Conservation (phyloP, 2,329 filamentous ascomycete species). For the Apiospora aurea region DNA sequence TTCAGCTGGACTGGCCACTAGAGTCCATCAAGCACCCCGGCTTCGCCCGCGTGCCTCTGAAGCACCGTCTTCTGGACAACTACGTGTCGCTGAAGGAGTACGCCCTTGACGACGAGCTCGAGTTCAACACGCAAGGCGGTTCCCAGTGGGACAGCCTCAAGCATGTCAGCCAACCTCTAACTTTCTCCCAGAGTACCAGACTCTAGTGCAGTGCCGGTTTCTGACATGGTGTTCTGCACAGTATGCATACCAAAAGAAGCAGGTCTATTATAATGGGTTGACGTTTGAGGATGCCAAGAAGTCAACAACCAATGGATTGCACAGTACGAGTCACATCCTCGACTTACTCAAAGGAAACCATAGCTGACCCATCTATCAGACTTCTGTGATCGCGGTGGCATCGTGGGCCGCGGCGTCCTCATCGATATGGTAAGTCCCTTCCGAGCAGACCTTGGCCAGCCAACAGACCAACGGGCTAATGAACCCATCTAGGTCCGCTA, state of each 20-base stretch:
- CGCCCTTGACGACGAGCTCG: constrained; percentile 2
- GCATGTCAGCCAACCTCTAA: no score
- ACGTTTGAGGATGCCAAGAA: constrained; percentile 1
- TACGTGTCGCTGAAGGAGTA: constrained; percentile 1
- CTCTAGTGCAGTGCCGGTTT: no score
- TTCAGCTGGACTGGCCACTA: background rate
- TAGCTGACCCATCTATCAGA: background rate
- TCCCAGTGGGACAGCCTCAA: constrained; percentile 30
- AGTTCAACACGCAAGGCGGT: constrained; percentile 28
- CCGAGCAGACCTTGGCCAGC: background rate
- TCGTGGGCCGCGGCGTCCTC: constrained; percentile 20
- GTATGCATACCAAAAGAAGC: constrained; percentile 6
- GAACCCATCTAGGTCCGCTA: background rate
- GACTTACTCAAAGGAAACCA: background rate
- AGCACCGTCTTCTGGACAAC: background rate
- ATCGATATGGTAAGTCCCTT: background rate
- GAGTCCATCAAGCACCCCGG: constrained; percentile 13
- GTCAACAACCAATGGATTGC: constrained; percentile 36
- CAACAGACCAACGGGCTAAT: background rate
- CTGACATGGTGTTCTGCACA: no score
- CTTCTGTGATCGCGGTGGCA: constrained; percentile 18
- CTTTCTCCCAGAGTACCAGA: no score
- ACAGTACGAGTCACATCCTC: background rate
- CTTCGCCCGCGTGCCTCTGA: background rate
- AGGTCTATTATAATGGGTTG: background rate